A percentile compares a stretch with the other conserved stretches of the same genome.
phyloP scores from a whole-genome alignment of 495 filamentous ascomycete genomes.

The Trichoderma reesei region DNA sequence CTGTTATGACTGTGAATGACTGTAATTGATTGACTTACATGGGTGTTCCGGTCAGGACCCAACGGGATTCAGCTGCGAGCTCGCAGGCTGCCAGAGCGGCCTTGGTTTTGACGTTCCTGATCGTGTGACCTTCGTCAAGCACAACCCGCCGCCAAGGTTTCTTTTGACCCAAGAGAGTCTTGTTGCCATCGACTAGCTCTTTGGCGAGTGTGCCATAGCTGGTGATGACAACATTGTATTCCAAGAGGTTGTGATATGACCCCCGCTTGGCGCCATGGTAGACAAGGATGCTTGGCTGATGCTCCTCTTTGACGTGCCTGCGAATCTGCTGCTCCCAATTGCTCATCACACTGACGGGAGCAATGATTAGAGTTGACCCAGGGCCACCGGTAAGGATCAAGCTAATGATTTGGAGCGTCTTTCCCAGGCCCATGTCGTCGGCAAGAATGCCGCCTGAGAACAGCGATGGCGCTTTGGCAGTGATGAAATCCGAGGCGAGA shows the following conservation, averaged over 20 bases:
- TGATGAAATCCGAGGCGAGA: conserved; percentile 66
- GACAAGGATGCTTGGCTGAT: conserved; percentile 53
- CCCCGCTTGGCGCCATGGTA: conserved; percentile 62
- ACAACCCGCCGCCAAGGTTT: conserved; percentile 65
- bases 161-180: conserved; percentile 51
- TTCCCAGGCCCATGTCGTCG: conserved; percentile 93
- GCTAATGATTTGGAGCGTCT: conserved; percentile 82
- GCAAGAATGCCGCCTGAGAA: conserved; percentile 78
- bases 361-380: conserved; percentile 67
- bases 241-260: conserved; percentile 41
- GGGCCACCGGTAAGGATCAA: conserved; percentile 55
- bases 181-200: conserved; percentile 22
- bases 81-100: conserved; percentile 55
- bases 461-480: conserved; percentile 44
- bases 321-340: conserved; percentile 83
- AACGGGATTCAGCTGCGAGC: conserved; percentile 62
- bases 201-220: conserved; percentile 59
- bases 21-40: conserved; percentile 34
- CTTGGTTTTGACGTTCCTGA: conserved; percentile 70
- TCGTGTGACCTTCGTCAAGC: conserved; percentile 80
- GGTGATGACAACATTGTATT: conserved; percentile 70
- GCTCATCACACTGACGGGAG: conserved; percentile 81
- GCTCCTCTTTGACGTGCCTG: conserved; percentile 55
- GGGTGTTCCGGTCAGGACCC: conserved; percentile 75
- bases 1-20: not conserved